Percentiles rank a stretch among this genome's conserved stretches.
Evolutionary conservation across 2,329 filamentous ascomycete genomes (phyloP).

Genomic region (Erysiphe pulchra): DNA sequence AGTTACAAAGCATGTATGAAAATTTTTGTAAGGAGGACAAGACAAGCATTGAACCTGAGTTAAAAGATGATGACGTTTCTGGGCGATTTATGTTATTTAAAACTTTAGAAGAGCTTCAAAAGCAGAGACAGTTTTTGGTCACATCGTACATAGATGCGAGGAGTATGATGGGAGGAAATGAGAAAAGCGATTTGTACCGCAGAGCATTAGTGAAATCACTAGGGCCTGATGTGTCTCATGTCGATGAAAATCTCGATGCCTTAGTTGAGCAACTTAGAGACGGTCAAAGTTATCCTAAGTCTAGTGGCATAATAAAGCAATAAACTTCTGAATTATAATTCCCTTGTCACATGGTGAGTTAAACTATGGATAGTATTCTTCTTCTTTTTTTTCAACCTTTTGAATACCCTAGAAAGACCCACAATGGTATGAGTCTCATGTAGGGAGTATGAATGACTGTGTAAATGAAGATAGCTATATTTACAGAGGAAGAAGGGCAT

Average conservation of each 20-base stretch:
- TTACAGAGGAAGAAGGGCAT: no score
- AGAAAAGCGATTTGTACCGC: slow-evolving; percentile 50
- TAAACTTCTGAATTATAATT: no score
- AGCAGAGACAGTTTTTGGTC: slow-evolving; percentile 25
- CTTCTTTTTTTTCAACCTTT: no score
- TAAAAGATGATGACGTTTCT: slow-evolving; percentile 21
- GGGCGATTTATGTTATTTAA: slow-evolving; percentile 31
- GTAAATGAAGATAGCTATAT: no score
- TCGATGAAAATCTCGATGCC: slow-evolving; percentile 10
- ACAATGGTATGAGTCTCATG: no score
- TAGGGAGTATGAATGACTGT: no score
- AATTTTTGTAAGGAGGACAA: slow-evolving; percentile 19
- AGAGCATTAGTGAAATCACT: slow-evolving; percentile 6
- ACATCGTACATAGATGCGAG: slow-evolving; percentile 42
- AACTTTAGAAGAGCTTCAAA: slow-evolving; percentile 30
- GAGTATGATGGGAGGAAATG: slow-evolving; percentile 42
- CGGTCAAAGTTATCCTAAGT: slow-evolving; percentile 1
- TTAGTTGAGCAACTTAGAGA: slow-evolving; percentile 9
- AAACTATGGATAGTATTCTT: no score
- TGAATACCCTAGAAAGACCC: no score
- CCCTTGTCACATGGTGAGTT: no score
- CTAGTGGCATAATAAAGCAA: no score
- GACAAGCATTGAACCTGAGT: slow-evolving; percentile 16
- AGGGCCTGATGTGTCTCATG: slow-evolving; percentile 23
- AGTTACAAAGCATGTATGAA: slow-evolving; percentile 16